Base-by-base conservation (phyloP, 2,329 filamentous ascomycete genomes). In the Dothistroma septosporum region DNA sequence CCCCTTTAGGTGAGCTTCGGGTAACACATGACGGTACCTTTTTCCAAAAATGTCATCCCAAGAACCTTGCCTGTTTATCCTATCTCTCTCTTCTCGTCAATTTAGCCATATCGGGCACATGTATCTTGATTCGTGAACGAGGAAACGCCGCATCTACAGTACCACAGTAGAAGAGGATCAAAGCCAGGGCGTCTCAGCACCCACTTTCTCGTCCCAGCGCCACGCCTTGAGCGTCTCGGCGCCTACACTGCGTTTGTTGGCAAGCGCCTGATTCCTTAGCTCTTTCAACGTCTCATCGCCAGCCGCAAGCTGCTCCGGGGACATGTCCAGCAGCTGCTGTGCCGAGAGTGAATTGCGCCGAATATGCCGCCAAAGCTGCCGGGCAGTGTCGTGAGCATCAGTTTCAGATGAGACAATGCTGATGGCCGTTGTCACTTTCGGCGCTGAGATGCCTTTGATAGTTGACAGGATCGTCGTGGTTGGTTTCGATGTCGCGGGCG, bases 221-320 rank as follows among this genome's bases (percentile, higher is more conserved):
- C 75, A 72, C 37, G 69, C 75, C 59, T 68, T 71, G 62, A 78
- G 58, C 19, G 76, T 77, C 64, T 77, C 76, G 6, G 74, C 73
- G 12, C 76, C 76, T 5, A 78, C 67, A 59, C 74, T 77, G 37
- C 76, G 68, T 63, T 76, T 76, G 59, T 77, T 77, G 57, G 70
- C 66, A 47, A 77, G 49, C 1, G 76, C 76, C 58, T 66, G 66
- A 19, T 66, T 64, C 33, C 70, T 66, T 49, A 77, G 64, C 54
- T 70, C 70, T 53, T 61, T 65, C 16, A 73, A 52, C 21, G 53
- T 50, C 24, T 68, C 66, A 50, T 73, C 70, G 11, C 58, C 59
- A 8, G 61, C 63, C 59, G 69, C 70, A 8, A 73, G 59, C 16
- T 59, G 62, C 50, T 68, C 64, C 4, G 64, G 59, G 0, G 68